A percentile compares a stretch with the other conserved stretches of the same genome.
phyloP scores from a whole-genome alignment of 75 land plant species.

The Selaginella tamariscina region DNA sequence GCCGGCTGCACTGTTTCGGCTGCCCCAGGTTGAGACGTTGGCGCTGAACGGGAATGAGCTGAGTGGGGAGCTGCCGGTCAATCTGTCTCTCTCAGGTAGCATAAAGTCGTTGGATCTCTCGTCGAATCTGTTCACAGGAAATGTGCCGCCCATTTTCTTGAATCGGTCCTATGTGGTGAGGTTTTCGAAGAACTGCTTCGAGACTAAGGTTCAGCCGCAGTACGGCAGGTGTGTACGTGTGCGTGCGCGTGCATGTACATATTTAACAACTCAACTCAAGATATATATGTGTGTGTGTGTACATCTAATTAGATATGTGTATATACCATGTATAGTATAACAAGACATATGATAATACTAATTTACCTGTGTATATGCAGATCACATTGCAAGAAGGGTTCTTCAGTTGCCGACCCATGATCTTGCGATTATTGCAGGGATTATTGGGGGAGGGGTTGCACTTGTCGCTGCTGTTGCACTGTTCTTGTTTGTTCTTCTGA shows the following conservation, averaged over 20 bases:
- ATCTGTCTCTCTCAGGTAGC: constrained; percentile 39
- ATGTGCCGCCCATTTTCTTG: constrained; percentile 40
- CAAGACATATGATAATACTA: neutral
- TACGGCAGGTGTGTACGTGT: constrained; percentile 27
- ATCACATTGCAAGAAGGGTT: too few species aligned
- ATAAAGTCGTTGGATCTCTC: constrained; percentile 54
- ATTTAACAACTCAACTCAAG: constrained; percentile 13
- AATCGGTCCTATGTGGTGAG: neutral
- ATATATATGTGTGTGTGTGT: too few species aligned
- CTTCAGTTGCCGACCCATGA: too few species aligned
- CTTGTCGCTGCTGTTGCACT: constrained; percentile 18
- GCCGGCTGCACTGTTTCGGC: constrained; percentile 32
- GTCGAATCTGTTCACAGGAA: constrained; percentile 51
- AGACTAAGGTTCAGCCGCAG: constrained; percentile 33
- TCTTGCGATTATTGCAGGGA: constrained; percentile 20
- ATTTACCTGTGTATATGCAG: too few species aligned
- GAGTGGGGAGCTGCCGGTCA: constrained; percentile 44
- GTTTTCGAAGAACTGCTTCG: constrained; percentile 43
- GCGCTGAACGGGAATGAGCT: constrained; percentile 46
- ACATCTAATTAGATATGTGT: too few species aligned
- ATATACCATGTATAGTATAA: constrained; percentile 5
- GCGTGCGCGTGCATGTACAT: constrained; percentile 25
- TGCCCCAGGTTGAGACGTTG: constrained; percentile 47
- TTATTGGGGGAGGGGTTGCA: constrained; percentile 32
- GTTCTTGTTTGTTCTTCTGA: constrained; percentile 24